Evolutionary conservation across 805 yeast genomes (phyloP).

Genomic region (Yamadazyma olivae): DNA sequence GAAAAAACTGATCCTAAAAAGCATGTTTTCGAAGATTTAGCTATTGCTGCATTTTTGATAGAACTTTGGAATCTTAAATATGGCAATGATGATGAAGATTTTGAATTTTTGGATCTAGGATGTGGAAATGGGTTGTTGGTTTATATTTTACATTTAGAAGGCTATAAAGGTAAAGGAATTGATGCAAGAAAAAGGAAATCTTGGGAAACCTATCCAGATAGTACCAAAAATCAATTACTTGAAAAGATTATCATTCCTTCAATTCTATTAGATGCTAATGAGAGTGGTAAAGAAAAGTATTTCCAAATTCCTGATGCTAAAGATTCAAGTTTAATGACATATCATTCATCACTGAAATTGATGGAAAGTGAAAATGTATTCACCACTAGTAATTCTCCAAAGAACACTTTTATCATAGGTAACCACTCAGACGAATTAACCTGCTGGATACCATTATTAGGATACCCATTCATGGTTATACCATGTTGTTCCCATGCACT

Average conservation of each 20-base stretch:
- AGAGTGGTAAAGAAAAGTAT: constrained; percentile 59
- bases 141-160: constrained; percentile 71
- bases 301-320: constrained; percentile 47
- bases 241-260: constrained; percentile 87
- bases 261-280: constrained; percentile 61
- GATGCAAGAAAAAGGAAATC: constrained; percentile 90
- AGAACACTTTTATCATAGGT: constrained; percentile 80
- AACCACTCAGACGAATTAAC: constrained; percentile 95
- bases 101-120: constrained; percentile 85
- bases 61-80: constrained; percentile 70
- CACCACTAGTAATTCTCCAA: constrained; percentile 64
- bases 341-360: constrained; percentile 52
- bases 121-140: constrained; percentile 93
- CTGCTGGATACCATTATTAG: constrained; percentile 89
- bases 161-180: constrained; percentile 77
- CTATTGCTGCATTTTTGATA: constrained; percentile 90
- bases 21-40: constrained; percentile 94
- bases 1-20: constrained; percentile 93
- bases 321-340: constrained; percentile 45
- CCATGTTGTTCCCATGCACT: constrained; percentile 94
- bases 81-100: constrained; percentile 28
- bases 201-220: constrained; percentile 74
- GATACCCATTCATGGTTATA: constrained; percentile 84
- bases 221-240: constrained; percentile 52
- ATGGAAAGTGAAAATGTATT: constrained; percentile 48